Conservation (phyloP, 1,139 yeast species). For the Sugiyamaella castrensis region DNA sequence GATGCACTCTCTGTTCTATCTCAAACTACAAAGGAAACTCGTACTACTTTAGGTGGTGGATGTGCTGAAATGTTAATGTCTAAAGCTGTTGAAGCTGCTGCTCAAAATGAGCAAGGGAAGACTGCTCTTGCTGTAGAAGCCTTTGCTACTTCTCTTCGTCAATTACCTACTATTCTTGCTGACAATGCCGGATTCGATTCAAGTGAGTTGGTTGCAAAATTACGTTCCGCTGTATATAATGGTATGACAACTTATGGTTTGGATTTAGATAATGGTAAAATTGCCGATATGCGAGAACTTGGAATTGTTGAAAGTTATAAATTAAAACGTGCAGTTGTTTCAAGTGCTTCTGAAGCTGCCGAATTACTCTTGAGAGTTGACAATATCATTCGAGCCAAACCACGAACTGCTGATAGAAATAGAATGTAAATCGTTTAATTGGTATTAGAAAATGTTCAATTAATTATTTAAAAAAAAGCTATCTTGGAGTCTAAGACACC, state of each 20-base stretch:
- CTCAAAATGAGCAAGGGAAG: slow-evolving; percentile 92
- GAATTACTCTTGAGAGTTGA: slow-evolving; percentile 93
- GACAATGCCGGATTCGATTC: slow-evolving; percentile 98
- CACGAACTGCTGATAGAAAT: slow-evolving; percentile 91
- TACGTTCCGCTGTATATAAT: slow-evolving; percentile 88
- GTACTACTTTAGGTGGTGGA: slow-evolving; percentile 96
- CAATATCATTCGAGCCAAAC: slow-evolving; percentile 93
- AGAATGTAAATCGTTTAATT: slow-evolving; percentile 17
- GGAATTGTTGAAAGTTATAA: slow-evolving; percentile 93
- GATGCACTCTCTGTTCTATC: slow-evolving; percentile 95
- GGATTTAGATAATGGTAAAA: slow-evolving; percentile 75
- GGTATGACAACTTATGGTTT: slow-evolving; percentile 92
- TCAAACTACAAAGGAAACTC: slow-evolving; percentile 92
- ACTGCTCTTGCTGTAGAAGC: slow-evolving; percentile 93
- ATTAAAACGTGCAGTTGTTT: slow-evolving; percentile 90
- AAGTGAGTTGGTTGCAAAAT: slow-evolving; percentile 83
- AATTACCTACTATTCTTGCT: slow-evolving; percentile 90
- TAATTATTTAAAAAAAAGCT: background rate
- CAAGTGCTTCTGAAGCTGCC: slow-evolving; percentile 95
- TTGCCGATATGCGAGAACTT: slow-evolving; percentile 91
- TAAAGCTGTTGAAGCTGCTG: slow-evolving; percentile 92
- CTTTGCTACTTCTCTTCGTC: slow-evolving; percentile 90
- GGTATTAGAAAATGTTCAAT: background rate
- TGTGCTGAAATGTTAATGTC: slow-evolving; percentile 98
- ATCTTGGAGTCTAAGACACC: no score